Evolutionary conservation across 768 basidiomycete species (phyloP), one percentile per base, ranked within the genome.

Genomic region (Tylopilus felleus): DNA sequence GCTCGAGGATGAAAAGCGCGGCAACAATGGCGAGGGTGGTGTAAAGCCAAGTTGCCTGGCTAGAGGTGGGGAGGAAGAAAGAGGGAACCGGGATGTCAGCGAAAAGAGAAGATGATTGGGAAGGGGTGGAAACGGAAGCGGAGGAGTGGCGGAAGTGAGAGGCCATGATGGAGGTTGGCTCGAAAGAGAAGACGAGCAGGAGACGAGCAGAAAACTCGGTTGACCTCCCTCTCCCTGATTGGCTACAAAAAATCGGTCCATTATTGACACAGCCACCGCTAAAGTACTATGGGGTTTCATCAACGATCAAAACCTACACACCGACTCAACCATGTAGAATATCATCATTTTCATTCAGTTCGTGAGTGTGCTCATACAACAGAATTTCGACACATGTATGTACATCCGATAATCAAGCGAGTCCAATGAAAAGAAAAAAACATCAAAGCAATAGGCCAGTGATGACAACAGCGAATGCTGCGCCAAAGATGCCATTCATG

Each of bases 1-100:
- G 94, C 66, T 99, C 96, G 49, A 96, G 77, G 43, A 83, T 74
- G 47, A 99, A 84, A 39, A 99, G 81, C 13, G 87, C 76, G 47
- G 82, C 70, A 54, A 97, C 60, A 63, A 96, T 69, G 38, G 83
- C 85, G 33, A 74, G 57, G n/a, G 85, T 82, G 3, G 90, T 90
- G 69, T 79, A 87, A 35, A 86, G 65, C 85, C 88, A 88, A 33
- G 66, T 67, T 13, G 45, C 67, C 8, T 58, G 58, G 47, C 33
- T 48, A 10, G 69, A 52, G 5, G 55, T 28, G 23, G 71, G 51
- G 35, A 73, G 55, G 49, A 82, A 61, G 60, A 82, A 74, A 8
- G 80, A 74, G 22, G 79, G 69, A n/a, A 78, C 60, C 16, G 79
- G 79, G 58, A 82, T 70, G 49, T 74, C 72, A 50, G 79, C 68